phyloP scores from a whole-genome alignment of 257 asterid genomes.

The Rhazya stricta region DNA sequence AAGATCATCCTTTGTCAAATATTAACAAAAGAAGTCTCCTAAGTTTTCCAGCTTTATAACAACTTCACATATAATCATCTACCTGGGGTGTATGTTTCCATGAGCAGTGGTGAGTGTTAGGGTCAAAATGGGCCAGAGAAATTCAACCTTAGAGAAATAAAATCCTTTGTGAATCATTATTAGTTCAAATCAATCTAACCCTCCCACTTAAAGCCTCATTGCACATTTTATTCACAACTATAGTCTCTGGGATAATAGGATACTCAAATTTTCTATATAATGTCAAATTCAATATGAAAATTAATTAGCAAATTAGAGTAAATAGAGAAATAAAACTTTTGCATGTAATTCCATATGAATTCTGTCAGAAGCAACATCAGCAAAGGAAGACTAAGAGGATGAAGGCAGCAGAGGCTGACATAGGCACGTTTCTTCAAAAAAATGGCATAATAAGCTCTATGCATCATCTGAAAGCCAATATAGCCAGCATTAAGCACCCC shows the following conservation, averaged over 20 bases:
- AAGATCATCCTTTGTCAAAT: neutral
- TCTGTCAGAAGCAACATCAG: neutral
- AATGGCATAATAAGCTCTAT: slow-evolving; percentile 44
- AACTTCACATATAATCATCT: neutral
- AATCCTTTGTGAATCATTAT: neutral
- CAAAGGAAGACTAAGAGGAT: neutral
- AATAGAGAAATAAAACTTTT: neutral
- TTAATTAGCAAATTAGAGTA: neutral
- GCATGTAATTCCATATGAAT: neutral
- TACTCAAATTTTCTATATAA: neutral
- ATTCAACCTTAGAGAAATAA: neutral
- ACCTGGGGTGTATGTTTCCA: neutral
- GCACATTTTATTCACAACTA: neutral
- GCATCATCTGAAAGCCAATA: slow-evolving; percentile 66
- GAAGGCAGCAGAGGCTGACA: slow-evolving; percentile 40
- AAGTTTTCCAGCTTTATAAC: neutral
- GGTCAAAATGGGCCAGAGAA: neutral
- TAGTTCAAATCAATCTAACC: neutral
- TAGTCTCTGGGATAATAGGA: neutral
- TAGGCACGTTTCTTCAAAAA: slow-evolving; percentile 32
- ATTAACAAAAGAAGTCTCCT: neutral
- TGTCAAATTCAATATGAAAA: neutral
- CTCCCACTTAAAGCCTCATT: neutral
- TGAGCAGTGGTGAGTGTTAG: neutral
- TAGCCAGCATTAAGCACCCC: slow-evolving; percentile 91